phyloP scores from a whole-genome alignment of 148 eudicot genomes.

The Camellia lanceoleosa region DNA sequence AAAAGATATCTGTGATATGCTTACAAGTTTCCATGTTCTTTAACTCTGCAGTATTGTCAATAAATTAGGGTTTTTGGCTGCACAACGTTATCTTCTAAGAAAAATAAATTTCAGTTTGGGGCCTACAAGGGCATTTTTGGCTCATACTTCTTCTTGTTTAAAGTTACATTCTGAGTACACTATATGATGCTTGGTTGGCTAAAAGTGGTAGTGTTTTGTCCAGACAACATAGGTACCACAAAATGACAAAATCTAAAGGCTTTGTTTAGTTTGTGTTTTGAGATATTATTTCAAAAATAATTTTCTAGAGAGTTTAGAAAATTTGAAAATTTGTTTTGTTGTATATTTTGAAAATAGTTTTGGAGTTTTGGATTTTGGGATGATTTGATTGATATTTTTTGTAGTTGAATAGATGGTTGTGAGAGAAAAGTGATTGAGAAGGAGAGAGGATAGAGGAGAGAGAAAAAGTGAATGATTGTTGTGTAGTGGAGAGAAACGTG shows the following conservation, averaged over 20 bases:
- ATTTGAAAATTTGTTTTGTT: no score
- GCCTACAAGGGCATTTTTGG: neutral
- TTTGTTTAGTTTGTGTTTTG: no score
- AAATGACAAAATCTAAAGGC: neutral
- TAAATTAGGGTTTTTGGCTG: neutral
- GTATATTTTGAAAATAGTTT: no score
- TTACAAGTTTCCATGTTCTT: neutral
- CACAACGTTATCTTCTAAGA: neutral
- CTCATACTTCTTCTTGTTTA: neutral
- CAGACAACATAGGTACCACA: neutral
- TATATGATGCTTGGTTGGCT: conserved; percentile 3
- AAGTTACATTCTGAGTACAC: neutral
- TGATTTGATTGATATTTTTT: no score
- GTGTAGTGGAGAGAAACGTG: no score
- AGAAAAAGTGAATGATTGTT: no score
- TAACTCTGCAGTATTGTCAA: neutral
- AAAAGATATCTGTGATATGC: neutral
- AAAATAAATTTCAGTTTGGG: neutral
- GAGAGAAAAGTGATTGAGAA: no score
- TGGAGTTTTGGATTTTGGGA: no score
- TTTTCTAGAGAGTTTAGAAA: no score
- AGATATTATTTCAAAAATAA: no score
- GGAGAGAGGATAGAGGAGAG: no score
- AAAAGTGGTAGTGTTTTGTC: neutral
- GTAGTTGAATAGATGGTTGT: no score